Evolutionary conservation across 352 stramenopile species (phyloP), one percentile per base, ranked within the genome.

Genomic region (Pythium apleroticum): DNA sequence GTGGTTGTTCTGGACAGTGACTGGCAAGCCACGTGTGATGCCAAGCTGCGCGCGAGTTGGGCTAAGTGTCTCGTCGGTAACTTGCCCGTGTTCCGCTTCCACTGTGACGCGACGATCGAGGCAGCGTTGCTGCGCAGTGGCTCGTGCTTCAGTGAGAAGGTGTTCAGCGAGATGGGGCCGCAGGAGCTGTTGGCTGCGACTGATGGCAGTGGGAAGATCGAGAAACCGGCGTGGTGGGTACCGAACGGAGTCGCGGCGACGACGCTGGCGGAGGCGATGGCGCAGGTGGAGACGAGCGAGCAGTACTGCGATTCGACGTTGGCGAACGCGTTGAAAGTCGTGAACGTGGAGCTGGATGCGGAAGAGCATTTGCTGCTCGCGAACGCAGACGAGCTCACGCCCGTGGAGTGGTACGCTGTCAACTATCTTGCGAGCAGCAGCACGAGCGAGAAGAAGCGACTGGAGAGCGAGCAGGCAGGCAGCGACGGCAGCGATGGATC

Each of bases 361-460:
- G 83, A 93, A 55, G 87, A 95, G 48, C 87, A 95, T 62, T 70
- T 95, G 28, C 71, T 95, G 41, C 62, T 95, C 4, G 82, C 85
- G 12, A 93, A 91, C 63, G 89, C 84, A 10, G 87, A 95, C 64
- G 87, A 95, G 25, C 65, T 95, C 14, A 91, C 76, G 20, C 85
- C 84, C 19, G 82, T 95, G 43, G 86, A 95, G 68, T 95, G 86
- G 86, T 93, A 92, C 48, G 84, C 86, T 1, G 86, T 95, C 20
- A 87, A 90, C 54, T 92, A 82, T 39, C 75, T 95, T 0, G 77
- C 93, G 27, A 65, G 57, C 1, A 65, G 82, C 15, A 89, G 76
- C n/a, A 76, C 90, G 25, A 46, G 15, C 9, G 84, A 86, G 35
- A 89, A 89, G 58, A 75, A 74, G 6, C 66, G 33, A 20, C 35